Percentiles rank a stretch among this genome's conserved stretches.
phyloP scores from a whole-genome alignment of 2,329 filamentous ascomycete species.

The Sordariomycetes sp. region DNA sequence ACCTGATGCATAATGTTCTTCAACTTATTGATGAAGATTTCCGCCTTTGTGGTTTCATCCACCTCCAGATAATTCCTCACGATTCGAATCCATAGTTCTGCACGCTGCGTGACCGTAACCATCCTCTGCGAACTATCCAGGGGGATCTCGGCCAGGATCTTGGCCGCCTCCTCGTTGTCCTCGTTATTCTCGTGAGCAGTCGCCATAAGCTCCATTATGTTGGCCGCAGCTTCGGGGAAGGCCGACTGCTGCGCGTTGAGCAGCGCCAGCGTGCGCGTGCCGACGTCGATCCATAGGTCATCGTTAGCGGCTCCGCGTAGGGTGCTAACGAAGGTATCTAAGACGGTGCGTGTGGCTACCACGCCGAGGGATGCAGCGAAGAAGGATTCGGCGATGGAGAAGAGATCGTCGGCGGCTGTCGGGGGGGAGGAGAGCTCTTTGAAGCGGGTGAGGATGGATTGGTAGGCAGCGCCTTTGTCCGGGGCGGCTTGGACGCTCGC shows the following conservation, averaged over 20 bases:
- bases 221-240: conserved; percentile 77
- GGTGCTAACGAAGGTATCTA: conserved; percentile 54
- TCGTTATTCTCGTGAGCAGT: conserved; percentile 75
- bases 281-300: conserved; percentile 66
- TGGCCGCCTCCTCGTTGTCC: conserved; percentile 71
- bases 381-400: conserved; percentile 57
- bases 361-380: conserved; percentile 64
- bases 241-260: conserved; percentile 53
- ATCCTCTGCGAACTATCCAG: conserved; percentile 83
- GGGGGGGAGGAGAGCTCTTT: conserved; percentile 27
- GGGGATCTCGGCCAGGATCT: conserved; percentile 71
- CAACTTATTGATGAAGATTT: conserved; percentile 85
- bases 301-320: conserved; percentile 53
- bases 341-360: conserved; percentile 63
- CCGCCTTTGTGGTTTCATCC: conserved; percentile 78
- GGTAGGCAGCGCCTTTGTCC: conserved; percentile 36
- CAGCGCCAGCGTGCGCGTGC: conserved; percentile 59
- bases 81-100: conserved; percentile 84
- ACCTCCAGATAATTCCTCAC: conserved; percentile 91
- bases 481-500: conserved; percentile 23
- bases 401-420: conserved; percentile 46
- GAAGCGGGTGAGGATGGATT: conserved; percentile 33
- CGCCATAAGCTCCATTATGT: conserved; percentile 72
- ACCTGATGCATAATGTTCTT: conserved; percentile 85
- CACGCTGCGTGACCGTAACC: conserved; percentile 73